Evolutionary conservation across 768 basidiomycete species (phyloP).

Genomic region (Auricularia sp.): DNA sequence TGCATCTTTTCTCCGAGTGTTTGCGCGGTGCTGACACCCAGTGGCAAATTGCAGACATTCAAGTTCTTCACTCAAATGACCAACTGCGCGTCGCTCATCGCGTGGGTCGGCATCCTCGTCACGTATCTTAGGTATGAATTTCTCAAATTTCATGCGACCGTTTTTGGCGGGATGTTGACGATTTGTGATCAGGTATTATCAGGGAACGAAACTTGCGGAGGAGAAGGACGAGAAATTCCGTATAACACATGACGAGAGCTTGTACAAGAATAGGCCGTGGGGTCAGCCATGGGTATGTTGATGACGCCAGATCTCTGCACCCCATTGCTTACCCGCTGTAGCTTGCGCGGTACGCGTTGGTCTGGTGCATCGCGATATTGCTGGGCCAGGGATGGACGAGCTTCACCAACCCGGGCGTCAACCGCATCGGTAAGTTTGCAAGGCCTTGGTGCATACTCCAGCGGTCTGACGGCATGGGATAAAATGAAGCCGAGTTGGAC

Average conservation of each 20-base stretch:
- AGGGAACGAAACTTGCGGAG: not conserved
- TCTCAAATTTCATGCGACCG: too few relatives aligned
- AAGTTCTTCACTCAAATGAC: conserved; percentile 1
- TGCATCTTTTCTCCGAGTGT: not conserved
- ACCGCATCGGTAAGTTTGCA: not conserved
- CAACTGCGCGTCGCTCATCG: not conserved
- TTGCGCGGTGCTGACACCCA: not conserved
- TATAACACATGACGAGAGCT: not conserved
- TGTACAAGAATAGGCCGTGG: not conserved
- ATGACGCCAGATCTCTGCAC: too few relatives aligned
- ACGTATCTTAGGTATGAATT: not conserved
- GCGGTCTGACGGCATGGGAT: not conserved
- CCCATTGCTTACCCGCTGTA: not conserved
- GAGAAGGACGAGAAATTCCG: not conserved
- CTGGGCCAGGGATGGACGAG: not conserved
- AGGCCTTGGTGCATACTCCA: too few relatives aligned
- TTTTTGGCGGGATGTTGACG: too few relatives aligned
- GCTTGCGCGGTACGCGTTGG: not conserved
- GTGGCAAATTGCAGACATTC: not conserved
- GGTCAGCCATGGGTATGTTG: not conserved
- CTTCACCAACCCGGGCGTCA: not conserved
- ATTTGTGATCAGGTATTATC: not conserved
- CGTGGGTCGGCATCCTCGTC: conserved; percentile 3
- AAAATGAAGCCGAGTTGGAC: not conserved
- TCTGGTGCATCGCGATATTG: not conserved